These are phyloP conservation scores for Citeromyces hawaiiensis DNA, from an alignment of 1,139 yeast genomes.

Conservation along the genomic window DNA sequence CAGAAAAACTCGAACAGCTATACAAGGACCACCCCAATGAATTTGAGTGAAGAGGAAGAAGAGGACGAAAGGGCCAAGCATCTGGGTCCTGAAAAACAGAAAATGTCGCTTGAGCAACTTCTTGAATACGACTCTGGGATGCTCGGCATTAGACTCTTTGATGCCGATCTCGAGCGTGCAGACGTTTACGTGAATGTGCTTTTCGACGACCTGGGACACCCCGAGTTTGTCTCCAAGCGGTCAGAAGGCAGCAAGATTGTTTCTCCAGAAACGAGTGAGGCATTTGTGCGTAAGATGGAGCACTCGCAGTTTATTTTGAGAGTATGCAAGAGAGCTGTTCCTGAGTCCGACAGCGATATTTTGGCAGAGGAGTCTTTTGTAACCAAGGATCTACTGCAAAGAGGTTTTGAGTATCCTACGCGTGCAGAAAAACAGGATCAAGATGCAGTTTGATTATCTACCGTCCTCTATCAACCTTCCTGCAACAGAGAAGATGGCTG, in stretches of 20 bases:
- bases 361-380: conserved; percentile 31
- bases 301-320: conserved; percentile 46
- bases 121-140: conserved; percentile 49
- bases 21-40: conserved; percentile 45
- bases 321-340: conserved; percentile 35
- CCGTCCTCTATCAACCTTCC: conserved; percentile 45
- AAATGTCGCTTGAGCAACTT: conserved; percentile 37
- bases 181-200: conserved; percentile 42
- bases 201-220: conserved; percentile 51
- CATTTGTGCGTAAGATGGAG: conserved; percentile 57
- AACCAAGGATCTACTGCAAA: conserved; percentile 39
- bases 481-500: conserved; percentile 46
- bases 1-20: conserved; percentile 29
- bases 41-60: conserved; percentile 44
- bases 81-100: conserved; percentile 23
- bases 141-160: conserved; percentile 34
- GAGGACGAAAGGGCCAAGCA: conserved; percentile 18
- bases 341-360: conserved; percentile 32
- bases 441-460: conserved; percentile 40
- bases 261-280: conserved; percentile 34
- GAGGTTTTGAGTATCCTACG: conserved; percentile 30
- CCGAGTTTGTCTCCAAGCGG: conserved; percentile 39
- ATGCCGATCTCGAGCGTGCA: conserved; percentile 33
- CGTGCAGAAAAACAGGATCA: conserved; percentile 28
- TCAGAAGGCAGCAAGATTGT: conserved; percentile 26